Evolutionary conservation across 768 basidiomycete genomes (phyloP), one percentile per base, ranked within the genome.

Genomic region (Suillus paluster): DNA sequence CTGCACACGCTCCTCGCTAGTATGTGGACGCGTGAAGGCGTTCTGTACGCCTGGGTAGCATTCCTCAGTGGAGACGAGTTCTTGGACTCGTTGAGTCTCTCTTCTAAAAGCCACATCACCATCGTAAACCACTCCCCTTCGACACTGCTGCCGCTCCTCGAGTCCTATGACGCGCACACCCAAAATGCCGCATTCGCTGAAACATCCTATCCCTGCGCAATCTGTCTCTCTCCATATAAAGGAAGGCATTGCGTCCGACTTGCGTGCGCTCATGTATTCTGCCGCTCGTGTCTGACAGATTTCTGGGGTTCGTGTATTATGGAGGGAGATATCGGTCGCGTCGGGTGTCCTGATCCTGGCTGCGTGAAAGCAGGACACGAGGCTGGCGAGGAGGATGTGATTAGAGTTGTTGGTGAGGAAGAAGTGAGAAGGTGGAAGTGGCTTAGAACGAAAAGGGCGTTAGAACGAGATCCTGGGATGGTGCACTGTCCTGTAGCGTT

Each of bases 261-360:
- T 54, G 70, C 78, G 3, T 96, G 94, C 70, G 74, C 75, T 1
- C 95, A 96, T 72, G 83, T 95, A 14, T 96, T 95, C 72, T 97
- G 95, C 71, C 84, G 86, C n/a, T 73, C 82, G 9, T 97, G 95
- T 70, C 73, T 97, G 30, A 80, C 81, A 57, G 88, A 90, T 57
- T 95, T 91, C 71, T 97, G 94, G 94, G 81, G 83, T 48, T 71
- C 94, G 55, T 90, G 89, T 66, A 90, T 97, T 58, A 78, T 76
- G 53, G 94, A 96, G 70, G 95, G 95, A 8, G 87, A 90, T 61
- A 78, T 94, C 15, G 82, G 80, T 34, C 81, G 81, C 21, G 94
- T 97, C 2, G 84, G 89, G 0, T 97, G 95, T 71, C 91, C 95
- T 1, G 89, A 93, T 68, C 86, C 87, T 1, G 80, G 79, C 39